A percentile compares a stretch with the other conserved stretches of the same genome.
These are phyloP conservation scores for Dysphania ambrosioides DNA, from an alignment of 148 eudicot genomes.

Conservation along the genomic window DNA sequence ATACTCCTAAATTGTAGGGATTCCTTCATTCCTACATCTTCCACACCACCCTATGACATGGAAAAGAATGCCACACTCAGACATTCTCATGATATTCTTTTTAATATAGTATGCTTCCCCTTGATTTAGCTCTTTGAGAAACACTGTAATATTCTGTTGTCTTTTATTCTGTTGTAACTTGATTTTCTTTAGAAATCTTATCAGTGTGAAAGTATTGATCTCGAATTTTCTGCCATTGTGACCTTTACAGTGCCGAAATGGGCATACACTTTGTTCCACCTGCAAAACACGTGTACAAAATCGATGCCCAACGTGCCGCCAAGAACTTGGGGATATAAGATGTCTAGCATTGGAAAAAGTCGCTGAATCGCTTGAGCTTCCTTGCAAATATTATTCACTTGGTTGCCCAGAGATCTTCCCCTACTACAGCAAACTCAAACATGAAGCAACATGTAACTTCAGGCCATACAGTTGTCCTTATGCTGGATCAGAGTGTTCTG, in stretches of 20 bases:
- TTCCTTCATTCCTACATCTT: not conserved
- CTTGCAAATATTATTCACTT: constrained; percentile 68
- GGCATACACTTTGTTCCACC: constrained; percentile 83
- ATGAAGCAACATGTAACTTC: constrained; percentile 72
- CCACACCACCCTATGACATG: not conserved
- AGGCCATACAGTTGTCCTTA: constrained; percentile 85
- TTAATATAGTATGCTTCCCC: not conserved
- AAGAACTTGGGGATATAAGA: constrained; percentile 84
- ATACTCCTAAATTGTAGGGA: not conserved
- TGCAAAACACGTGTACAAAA: constrained; percentile 83
- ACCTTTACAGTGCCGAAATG: constrained; percentile 68
- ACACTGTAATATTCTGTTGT: not conserved
- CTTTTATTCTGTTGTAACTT: not conserved
- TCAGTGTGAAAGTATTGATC: not conserved
- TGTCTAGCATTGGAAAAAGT: constrained; percentile 81
- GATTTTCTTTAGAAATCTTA: not conserved
- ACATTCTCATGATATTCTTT: constrained; percentile 1
- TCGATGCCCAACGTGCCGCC: constrained; percentile 81
- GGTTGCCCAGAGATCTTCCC: constrained; percentile 87
- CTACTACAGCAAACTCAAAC: constrained; percentile 80
- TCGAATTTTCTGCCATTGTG: constrained; percentile 7
- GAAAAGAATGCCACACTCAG: not conserved
- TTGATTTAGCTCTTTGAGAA: not conserved
- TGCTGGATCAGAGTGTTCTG: constrained; percentile 85
- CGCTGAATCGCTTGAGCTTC: constrained; percentile 82